phyloP scores from a whole-genome alignment of 768 basidiomycete genomes.

The Collybiopsis confluens region DNA sequence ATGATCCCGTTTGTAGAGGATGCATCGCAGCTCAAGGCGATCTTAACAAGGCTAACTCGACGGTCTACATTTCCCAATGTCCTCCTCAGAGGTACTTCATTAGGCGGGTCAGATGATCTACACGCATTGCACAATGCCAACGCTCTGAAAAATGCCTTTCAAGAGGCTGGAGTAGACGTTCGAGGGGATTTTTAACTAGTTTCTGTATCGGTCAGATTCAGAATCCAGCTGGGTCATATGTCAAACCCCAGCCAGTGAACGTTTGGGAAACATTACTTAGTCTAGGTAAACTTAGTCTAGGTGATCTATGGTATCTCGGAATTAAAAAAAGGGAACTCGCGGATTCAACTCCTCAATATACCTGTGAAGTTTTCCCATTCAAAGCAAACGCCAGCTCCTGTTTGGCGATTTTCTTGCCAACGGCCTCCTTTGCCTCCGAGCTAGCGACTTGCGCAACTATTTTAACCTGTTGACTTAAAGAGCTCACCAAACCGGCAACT shows the following conservation, averaged over 20 bases:
- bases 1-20: conserved; percentile 44
- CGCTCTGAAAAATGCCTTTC: conserved; percentile 11
- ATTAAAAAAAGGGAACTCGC: too few relatives aligned
- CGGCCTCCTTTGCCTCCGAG: conserved; percentile 62
- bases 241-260: too few relatives aligned
- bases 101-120: conserved; percentile 67
- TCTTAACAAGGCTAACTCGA: conserved; percentile 62
- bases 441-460: conserved; percentile 81
- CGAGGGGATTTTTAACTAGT: not conserved
- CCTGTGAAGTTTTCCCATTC: not conserved
- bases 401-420: conserved; percentile 38
- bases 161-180: conserved; percentile 5
- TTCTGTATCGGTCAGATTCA: too few relatives aligned
- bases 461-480: conserved; percentile 57
- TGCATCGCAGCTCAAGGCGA: conserved; percentile 53
- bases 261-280: too few relatives aligned
- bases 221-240: too few relatives aligned
- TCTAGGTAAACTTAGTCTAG: too few relatives aligned
- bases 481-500: conserved; percentile 53
- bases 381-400: not conserved
- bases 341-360: too few relatives aligned
- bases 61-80: conserved; percentile 76
- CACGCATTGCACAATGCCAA: conserved; percentile 12
- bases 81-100: conserved; percentile 54
- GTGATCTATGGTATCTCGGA: too few relatives aligned